Conservation (phyloP, 306 rosid species). For the Trichosanthes cucumerina region DNA sequence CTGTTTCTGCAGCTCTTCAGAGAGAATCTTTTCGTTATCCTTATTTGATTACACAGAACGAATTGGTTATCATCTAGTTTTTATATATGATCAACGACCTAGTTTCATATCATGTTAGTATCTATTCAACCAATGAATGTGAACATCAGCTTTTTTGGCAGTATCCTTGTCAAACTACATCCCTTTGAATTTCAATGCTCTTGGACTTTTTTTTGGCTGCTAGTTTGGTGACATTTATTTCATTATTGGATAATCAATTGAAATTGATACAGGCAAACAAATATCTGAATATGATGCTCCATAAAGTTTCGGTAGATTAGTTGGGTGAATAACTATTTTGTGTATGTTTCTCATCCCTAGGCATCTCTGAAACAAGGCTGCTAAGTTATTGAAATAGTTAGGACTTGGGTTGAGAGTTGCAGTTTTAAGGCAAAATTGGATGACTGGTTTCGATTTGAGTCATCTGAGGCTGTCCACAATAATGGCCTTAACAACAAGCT, state of each 20-base stretch:
- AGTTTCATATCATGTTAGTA: background rate
- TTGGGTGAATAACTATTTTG: background rate
- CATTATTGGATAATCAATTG: background rate
- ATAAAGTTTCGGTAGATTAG: background rate
- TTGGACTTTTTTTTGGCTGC: background rate
- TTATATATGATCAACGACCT: background rate
- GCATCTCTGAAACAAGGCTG: background rate
- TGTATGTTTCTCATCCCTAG: background rate
- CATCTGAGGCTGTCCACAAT: background rate
- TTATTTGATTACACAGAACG: background rate
- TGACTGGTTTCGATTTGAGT: background rate
- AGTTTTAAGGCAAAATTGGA: background rate
- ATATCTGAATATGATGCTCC: background rate
- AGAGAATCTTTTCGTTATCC: background rate
- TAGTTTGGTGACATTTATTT: background rate
- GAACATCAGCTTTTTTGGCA: background rate
- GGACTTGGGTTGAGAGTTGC: background rate
- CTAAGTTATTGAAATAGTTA: constrained; percentile 3
- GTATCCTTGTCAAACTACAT: background rate
- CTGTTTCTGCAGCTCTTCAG: background rate
- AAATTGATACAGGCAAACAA: background rate
- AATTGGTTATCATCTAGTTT: background rate
- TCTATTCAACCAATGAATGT: constrained; percentile 4
- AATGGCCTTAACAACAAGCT: background rate
- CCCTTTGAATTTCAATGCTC: background rate